Evolutionary conservation across 805 yeast genomes (phyloP).

Genomic region (Ogataea salicorniae): DNA sequence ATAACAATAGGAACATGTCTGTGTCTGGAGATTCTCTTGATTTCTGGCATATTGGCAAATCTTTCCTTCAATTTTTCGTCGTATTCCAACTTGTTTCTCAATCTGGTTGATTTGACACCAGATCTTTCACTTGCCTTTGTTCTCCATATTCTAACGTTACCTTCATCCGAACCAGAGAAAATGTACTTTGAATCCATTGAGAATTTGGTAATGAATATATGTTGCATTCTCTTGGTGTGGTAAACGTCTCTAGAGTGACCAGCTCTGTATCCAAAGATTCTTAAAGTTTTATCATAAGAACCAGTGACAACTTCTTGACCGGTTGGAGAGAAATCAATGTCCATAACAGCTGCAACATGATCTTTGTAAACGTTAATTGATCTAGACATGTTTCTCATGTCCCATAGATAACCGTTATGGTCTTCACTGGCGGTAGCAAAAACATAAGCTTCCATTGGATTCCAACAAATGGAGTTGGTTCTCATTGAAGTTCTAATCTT

Average conservation of each 20-base stretch:
- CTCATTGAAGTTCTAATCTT: conserved; percentile 78
- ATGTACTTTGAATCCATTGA: conserved; percentile 88
- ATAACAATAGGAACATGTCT: conserved; percentile 85
- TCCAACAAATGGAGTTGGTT: conserved; percentile 87
- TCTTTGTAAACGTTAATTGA: conserved; percentile 86
- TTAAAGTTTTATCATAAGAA: conserved; percentile 87
- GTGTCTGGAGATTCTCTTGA: conserved; percentile 82
- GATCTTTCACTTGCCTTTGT: conserved; percentile 80
- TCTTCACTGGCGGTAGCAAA: conserved; percentile 93
- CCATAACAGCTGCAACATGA: conserved; percentile 94
- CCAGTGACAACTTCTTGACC: conserved; percentile 96
- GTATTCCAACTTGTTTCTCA: conserved; percentile 80
- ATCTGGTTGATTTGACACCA: conserved; percentile 71
- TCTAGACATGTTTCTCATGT: conserved; percentile 85
- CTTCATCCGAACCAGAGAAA: conserved; percentile 91
- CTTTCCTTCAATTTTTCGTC: conserved; percentile 88
- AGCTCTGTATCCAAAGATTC: conserved; percentile 61
- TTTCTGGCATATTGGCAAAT: conserved; percentile 94
- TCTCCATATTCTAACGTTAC: conserved; percentile 93
- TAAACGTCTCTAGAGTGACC: conserved; percentile 95
- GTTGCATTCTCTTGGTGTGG: conserved; percentile 97
- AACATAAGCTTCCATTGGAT: conserved; percentile 95
- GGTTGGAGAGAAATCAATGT: conserved; percentile 92
- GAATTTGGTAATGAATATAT: conserved; percentile 76
- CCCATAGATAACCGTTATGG: conserved; percentile 91